Evolutionary conservation across 2,329 filamentous ascomycete genomes (phyloP).

Genomic region (Endothia cerciana): DNA sequence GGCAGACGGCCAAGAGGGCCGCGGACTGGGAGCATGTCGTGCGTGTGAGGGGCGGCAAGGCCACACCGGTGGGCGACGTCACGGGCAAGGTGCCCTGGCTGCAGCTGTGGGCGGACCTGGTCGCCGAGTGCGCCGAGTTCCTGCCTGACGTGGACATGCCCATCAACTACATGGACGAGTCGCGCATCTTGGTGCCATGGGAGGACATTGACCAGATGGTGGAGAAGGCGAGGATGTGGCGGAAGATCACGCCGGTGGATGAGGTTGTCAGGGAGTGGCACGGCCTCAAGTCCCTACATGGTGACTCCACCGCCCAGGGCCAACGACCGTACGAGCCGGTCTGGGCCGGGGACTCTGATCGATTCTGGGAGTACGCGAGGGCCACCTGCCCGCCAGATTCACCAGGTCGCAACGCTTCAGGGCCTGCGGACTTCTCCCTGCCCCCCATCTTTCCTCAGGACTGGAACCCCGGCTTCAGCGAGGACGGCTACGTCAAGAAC

Average conservation of each 20-base stretch:
- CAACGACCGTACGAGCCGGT: slow-evolving; percentile 45
- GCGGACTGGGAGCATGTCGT: slow-evolving; percentile 51
- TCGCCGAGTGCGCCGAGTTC: slow-evolving; percentile 54
- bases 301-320: slow-evolving; percentile 32
- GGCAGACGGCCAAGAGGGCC: slow-evolving; percentile 39
- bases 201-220: slow-evolving; percentile 58
- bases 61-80: slow-evolving; percentile 44
- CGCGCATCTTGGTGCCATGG: slow-evolving; percentile 63
- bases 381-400: slow-evolving; percentile 61
- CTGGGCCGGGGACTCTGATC: slow-evolving; percentile 51
- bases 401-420: slow-evolving; percentile 46
- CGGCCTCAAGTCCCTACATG: slow-evolving; percentile 44
- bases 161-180: slow-evolving; percentile 67
- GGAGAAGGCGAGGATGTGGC: slow-evolving; percentile 48
- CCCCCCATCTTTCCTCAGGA: slow-evolving; percentile 30
- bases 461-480: slow-evolving; percentile 36
- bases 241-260: slow-evolving; percentile 47
- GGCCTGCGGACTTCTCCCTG: slow-evolving; percentile 42
- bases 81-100: slow-evolving; percentile 49
- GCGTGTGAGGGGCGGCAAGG: slow-evolving; percentile 50
- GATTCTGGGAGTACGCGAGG: slow-evolving; percentile 63
- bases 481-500: slow-evolving; percentile 56
- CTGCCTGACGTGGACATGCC: slow-evolving; percentile 70
- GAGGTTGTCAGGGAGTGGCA: slow-evolving; percentile 50
- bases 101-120: slow-evolving; percentile 52